phyloP scores from a whole-genome alignment of 352 stramenopile genomes.

The Phytopythium delawarense region DNA sequence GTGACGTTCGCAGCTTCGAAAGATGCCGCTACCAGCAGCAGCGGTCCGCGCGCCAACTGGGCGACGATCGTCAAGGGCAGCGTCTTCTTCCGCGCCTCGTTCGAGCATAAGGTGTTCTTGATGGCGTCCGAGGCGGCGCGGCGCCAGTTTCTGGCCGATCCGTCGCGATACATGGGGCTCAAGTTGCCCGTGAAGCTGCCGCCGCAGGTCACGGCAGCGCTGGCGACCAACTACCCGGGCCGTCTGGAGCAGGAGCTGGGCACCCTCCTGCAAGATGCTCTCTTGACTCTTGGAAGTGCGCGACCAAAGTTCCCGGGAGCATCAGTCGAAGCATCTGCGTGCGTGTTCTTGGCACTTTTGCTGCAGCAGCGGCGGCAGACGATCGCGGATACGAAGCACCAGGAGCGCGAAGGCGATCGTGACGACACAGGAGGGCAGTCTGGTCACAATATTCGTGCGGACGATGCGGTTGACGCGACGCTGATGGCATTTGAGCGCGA shows the following conservation, averaged over 20 bases:
- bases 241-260: constrained; percentile 62
- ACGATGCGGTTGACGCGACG: constrained; percentile 18
- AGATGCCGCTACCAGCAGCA: background rate
- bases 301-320: constrained; percentile 59
- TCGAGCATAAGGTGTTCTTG: constrained; percentile 51
- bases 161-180: constrained; percentile 32
- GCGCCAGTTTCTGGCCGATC: constrained; percentile 42
- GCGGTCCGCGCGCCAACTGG: constrained; percentile 30
- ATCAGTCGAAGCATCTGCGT: constrained; percentile 32
- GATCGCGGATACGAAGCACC: background rate
- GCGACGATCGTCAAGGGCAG: constrained; percentile 42
- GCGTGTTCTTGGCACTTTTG: constrained; percentile 51
- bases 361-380: constrained; percentile 13
- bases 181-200: constrained; percentile 62
- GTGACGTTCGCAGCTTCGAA: constrained; percentile 42
- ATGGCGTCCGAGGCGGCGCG: constrained; percentile 48
- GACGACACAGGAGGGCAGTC: background rate
- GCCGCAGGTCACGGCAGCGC: constrained; percentile 30
- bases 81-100: constrained; percentile 62
- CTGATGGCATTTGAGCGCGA: constrained; percentile 43
- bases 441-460: constrained; percentile 2
- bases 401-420: background rate
- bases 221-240: constrained; percentile 48
- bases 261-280: constrained; percentile 50
- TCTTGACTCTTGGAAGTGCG: constrained; percentile 45